These are phyloP conservation scores for Chamaecrista fasciculata DNA, from an alignment of 306 rosid genomes.

Conservation along the genomic window DNA sequence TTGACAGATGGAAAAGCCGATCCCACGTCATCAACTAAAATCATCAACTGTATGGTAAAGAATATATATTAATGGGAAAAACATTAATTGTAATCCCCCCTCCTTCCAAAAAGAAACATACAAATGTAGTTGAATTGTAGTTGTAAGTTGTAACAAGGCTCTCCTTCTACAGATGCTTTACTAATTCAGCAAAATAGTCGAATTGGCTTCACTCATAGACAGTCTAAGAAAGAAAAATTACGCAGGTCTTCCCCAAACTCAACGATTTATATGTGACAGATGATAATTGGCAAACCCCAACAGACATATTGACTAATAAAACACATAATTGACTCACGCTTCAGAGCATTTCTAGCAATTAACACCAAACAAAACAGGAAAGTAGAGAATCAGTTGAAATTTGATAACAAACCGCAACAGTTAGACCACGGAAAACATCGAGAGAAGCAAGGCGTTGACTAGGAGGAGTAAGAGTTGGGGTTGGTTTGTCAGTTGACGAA, in stretches of 20 bases:
- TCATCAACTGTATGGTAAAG: conserved; percentile 56
- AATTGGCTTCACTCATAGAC: neutral
- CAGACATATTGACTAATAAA: neutral
- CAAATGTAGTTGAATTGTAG: neutral
- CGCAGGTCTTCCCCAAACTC: neutral
- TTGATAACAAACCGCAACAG: conserved; percentile 56
- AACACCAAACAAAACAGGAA: neutral
- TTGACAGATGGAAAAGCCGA: conserved; percentile 71
- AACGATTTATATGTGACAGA: neutral
- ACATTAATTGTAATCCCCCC: too few species aligned
- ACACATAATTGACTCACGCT: neutral
- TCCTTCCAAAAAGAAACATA: neutral
- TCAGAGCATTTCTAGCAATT: neutral
- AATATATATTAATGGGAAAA: neutral
- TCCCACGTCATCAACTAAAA: conserved; percentile 74
- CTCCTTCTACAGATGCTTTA: neutral
- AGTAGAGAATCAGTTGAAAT: neutral
- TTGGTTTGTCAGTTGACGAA: conserved; percentile 30
- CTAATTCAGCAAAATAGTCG: conserved; percentile 6
- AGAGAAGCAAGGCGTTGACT: conserved; percentile 71
- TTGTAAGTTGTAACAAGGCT: neutral
- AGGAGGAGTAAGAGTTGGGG: conserved; percentile 29
- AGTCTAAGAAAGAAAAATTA: neutral
- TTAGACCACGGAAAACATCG: conserved; percentile 80
- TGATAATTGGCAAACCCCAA: neutral